Evolutionary conservation across 371 early-diverging fungal genomes (phyloP), one percentile per base, ranked within the genome.

Genomic region (Sporodiniella umbellata): DNA sequence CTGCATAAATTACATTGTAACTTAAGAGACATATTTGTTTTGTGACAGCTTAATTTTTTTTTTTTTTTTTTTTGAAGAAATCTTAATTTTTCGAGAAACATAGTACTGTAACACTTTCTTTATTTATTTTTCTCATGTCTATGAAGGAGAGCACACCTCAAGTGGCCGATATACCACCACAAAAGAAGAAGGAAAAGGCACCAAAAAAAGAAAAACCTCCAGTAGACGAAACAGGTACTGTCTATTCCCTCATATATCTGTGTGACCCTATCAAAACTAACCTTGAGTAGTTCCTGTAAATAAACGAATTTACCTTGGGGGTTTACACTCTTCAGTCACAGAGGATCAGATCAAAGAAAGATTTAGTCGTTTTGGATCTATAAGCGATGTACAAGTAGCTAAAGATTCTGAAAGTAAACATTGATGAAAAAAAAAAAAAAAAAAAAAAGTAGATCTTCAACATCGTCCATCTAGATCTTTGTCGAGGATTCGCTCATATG

Each of bases 241-340:
- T n/a, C n/a, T n/a, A n/a, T n/a, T n/a, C n/a, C n/a, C n/a, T n/a
- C n/a, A 24, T 15, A 23, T 35, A n/a, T 30, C 30, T 28, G n/a
- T n/a, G n/a, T 28, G 30, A 28, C 10, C 10, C 10, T 28, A 28
- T 7, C 4, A 28, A 4, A 28, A 28, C 30, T 28, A 28, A 28
- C 30, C 10, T 28, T 28, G 4, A 28, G 7, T 45, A 59, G 70
- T 53, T 7, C 42, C 54, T 17, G 28, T 66, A 4, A 62, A 70
- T 17, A 87, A 87, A 57, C 82, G 92, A 24, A 75, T 87, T 8
- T 91, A 87, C 53, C 69, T 92, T 44, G 87, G 90, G 38, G 93
- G 93, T 19, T 71, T 92, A 7, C 78, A 78, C 17, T 58, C 67
- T n/a, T 64, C 75, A 17, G 68, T 86, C 8, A 80, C 77, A 0